Base-by-base conservation (phyloP, 495 filamentous ascomycete species). In the Aspergillus funiculosus region DNA sequence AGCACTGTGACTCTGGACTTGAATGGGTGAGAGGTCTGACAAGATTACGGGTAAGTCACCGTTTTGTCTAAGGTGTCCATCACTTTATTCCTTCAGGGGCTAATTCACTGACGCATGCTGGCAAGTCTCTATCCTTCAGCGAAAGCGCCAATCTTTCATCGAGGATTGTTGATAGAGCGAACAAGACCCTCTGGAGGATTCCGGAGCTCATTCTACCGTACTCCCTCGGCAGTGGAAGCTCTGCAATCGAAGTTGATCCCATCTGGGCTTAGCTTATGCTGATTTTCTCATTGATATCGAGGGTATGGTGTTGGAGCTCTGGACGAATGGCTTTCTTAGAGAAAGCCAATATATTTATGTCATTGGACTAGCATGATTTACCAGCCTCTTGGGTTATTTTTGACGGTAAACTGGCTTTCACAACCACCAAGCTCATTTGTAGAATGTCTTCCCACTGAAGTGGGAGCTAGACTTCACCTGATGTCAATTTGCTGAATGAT, bases 71-170 rank as follows among this genome's bases (percentile, higher is more conserved):
- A 9, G 1, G 17, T 20, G 15, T 9, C 11, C 10, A 24, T 30
- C 14, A 9, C 29, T 9, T 6, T 13, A 24, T 19, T 27, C 2
- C 8, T 17, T 13, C n/a, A 41, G 5, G 15, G 20, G 9, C 15
- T 5, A 27, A 21, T 10, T 36, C 32, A 19, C 40, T 50, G 20
- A 40, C 18, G 8, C 9, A 14, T 15, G 28, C 13, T 27, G 20
- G 27, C 4, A 17, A 67, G 66, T 64, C 60, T 14, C 36, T 69
- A 4, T 66, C 60, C 21, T 56, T 69, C 17, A 58, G 54, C 30
- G 56, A 62, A 39, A 66, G 62, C 42, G 40, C 47, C 19, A 56
- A 57, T 25, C 28, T 67, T 19, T 50, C 64, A 8, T 43, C 61
- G 20, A 46, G 58, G 6, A 34, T 54, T 22, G 39, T 63, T 6